Base-by-base conservation (phyloP, 2,329 filamentous ascomycete species). In the Colletotrichum orchidophilum region DNA sequence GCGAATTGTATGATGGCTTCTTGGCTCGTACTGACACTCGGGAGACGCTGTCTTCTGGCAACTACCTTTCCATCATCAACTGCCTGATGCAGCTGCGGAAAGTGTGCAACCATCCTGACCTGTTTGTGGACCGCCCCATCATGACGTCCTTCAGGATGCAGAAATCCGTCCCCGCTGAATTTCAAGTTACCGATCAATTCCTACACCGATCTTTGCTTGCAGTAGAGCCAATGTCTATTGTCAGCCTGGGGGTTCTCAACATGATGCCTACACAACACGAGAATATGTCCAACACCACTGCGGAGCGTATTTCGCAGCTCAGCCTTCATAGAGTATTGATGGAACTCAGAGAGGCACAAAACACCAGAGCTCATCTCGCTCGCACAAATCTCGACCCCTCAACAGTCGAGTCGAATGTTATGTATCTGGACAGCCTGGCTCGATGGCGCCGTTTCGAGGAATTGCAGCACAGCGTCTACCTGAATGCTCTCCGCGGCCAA, bases 11-110 rank as follows among this genome's bases (percentile, higher is more conserved):
- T 77, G 96, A 99, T 81, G 96, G 96, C 1, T 99, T 98, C 81
- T 91, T 99, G 83, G 94, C 94, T 39, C 91, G 95, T 66, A 92
- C 93, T 3, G 94, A 97, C 76, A 98, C 96, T 0, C 92, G 94
- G 74, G 93, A 94, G 71, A 98, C 95, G 0, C 85, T 99, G 21
- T 90, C 94, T 3, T 97, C 94, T 1, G 96, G 96, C 31, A 99
- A 98, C 77, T 98, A 98, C 80, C 90, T 99, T 74, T 97, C 95
- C 21, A 98, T 99, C 79, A 98, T 98, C 82, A 97, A 98, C 80
- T 98, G 97, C 81, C 84, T 99, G 62, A 97, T 99, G 95, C 96
- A 97, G 79, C 86, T 99, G 63, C 91, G 96, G 59, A 98, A 98
- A 80, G 97, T 99, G 62, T 99, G 96, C 87, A 99, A 99, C 76